A percentile compares a stretch with the other conserved stretches of the same genome.
These are phyloP conservation scores for Vitis hybrid DNA, from an alignment of 177 flowering plant species.

Conservation along the genomic window DNA sequence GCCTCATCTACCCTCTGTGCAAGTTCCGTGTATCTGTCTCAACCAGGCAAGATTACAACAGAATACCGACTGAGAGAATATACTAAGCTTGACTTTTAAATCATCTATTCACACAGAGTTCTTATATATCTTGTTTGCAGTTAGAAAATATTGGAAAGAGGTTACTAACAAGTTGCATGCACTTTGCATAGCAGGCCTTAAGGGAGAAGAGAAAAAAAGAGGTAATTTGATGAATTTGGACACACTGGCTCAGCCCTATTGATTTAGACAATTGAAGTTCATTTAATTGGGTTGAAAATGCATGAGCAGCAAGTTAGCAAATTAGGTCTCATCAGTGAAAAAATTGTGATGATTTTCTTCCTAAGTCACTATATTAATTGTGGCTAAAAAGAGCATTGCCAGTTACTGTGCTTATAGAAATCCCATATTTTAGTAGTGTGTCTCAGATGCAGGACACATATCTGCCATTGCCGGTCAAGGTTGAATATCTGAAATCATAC, in stretches of 20 bases:
- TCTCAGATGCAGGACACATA: too few relatives aligned
- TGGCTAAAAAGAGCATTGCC: not conserved
- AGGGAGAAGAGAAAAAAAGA: not conserved
- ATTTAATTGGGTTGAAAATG: not conserved
- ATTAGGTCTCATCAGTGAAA: not conserved
- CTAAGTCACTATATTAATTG: not conserved
- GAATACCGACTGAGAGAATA: not conserved
- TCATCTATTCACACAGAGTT: not conserved
- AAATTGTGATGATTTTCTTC: not conserved
- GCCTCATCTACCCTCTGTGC: conserved; percentile 42
- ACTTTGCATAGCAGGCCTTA: not conserved
- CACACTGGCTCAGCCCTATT: not conserved
- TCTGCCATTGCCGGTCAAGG: too few relatives aligned
- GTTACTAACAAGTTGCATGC: not conserved
- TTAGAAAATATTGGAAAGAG: not conserved
- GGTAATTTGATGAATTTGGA: not conserved
- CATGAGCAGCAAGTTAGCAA: not conserved
- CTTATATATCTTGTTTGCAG: not conserved
- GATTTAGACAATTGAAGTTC: not conserved
- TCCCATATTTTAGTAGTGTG: too few relatives aligned
- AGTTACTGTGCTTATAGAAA: too few relatives aligned
- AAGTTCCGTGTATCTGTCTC: conserved; percentile 30
- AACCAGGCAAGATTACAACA: not conserved
- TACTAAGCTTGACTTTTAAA: not conserved
- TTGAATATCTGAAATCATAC: too few relatives aligned